Evolutionary conservation across 352 stramenopile genomes (phyloP), one percentile per base, ranked within the genome.

Genomic region (Pythium phragmiticola): DNA sequence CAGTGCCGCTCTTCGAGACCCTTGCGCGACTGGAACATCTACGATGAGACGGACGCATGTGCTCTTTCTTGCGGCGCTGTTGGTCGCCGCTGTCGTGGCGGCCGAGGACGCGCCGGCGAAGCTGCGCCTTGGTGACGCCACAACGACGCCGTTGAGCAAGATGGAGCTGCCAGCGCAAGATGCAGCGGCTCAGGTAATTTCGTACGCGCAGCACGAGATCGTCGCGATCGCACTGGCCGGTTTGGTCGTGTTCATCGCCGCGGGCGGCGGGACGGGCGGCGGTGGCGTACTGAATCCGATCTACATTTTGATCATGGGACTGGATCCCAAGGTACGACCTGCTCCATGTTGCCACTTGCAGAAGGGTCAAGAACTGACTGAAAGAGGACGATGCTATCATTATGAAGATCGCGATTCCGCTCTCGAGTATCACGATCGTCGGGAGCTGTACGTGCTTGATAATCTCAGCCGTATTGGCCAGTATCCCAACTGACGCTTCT

Each of bases 351-450:
- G 26, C 4, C 26, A 30, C 26, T 30, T 30, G 26, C 19, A 23
- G 41, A 36, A 42, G 41, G 12, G 5, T 52, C 42, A 7, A 12
- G n/a, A 11, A 33, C 8, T 50, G 45, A 26, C 7, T 50, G 45
- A 16, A 33, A 3, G 45, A 3, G n/a, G 17, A 12, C 9, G 45
- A 33, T 30, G 34, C 36, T 58, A 13, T 37, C 34, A 14, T 36
- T 42, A 34, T 9, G 12, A 26, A 87, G 79, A 86, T 89, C 36
- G 95, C 95, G 41, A 98, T 99, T 61, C 93, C 96, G 7, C 77
- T 99, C 12, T 97, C 82, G n/a, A 98, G 98, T 60, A 90, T 98
- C 45, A 98, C 94, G 30, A 98, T 99, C 49, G 88, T 99, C 55
- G 96, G 95, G 19, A 93, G 67, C 49, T 45, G 67, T 74, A 21